Evolutionary conservation across 1,284 basidiomycete genomes (phyloP).

Genomic region (Cutaneotrichosporon sp.): DNA sequence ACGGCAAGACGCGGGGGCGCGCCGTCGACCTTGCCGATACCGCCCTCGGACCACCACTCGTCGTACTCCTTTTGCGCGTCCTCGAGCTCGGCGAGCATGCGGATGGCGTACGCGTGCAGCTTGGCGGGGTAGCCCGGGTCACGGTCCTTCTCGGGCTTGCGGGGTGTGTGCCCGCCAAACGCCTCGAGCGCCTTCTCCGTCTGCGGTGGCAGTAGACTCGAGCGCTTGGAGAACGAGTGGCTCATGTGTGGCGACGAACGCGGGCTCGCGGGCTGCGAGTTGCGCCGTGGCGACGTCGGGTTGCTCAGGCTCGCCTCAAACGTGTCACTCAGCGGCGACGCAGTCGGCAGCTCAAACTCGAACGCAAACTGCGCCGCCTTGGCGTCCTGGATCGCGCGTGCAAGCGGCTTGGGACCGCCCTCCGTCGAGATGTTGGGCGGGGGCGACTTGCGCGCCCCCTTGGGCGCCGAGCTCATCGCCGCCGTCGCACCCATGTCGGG

Average conservation of each 20-base stretch:
- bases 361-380: constrained; percentile 29
- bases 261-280: constrained; percentile 32
- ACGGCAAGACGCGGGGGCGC: constrained; percentile 47
- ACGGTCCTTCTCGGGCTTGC: constrained; percentile 1
- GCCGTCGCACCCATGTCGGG: constrained; percentile 9
- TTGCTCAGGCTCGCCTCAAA: constrained; percentile 35
- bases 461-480: constrained; percentile 3
- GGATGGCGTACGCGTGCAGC: constrained; percentile 51
- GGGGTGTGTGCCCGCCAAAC: constrained; percentile 15
- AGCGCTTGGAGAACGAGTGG: constrained; percentile 45
- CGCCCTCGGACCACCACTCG: constrained; percentile 49
- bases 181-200: constrained; percentile 42
- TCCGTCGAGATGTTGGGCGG: constrained; percentile 36
- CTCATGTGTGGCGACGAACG: constrained; percentile 45
- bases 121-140: constrained; percentile 37
- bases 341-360: constrained; percentile 48
- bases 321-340: constrained; percentile 46
- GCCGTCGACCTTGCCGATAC: constrained; percentile 45
- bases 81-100: constrained; percentile 51
- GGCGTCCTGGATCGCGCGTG: constrained; percentile 1
- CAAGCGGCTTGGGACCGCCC: neutral
- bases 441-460: constrained; percentile 23
- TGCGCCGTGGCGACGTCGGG: constrained; percentile 17
- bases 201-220: constrained; percentile 43
- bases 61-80: constrained; percentile 51